These are phyloP conservation scores for Trebouxia sp. DNA, from an alignment of 139 green algal species.

Conservation along the genomic window DNA sequence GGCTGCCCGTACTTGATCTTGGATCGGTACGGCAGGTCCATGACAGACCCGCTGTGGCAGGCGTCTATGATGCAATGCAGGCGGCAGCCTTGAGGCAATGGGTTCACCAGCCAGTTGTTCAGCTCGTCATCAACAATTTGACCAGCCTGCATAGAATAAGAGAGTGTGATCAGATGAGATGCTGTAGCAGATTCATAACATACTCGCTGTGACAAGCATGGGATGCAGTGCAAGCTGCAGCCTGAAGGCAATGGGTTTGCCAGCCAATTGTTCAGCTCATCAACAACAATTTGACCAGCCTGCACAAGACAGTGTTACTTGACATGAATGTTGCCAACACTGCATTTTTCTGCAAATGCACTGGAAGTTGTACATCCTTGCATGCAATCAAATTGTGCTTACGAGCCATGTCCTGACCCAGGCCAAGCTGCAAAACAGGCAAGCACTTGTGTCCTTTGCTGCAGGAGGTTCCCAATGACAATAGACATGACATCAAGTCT, in stretches of 20 bases:
- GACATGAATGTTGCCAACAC: too few species aligned
- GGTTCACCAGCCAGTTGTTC: slow-evolving; percentile 60
- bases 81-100: slow-evolving; percentile 35
- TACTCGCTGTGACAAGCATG: background rate
- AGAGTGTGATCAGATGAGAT: background rate
- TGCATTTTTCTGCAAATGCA: background rate
- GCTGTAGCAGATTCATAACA: background rate
- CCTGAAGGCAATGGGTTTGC: background rate
- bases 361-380: too few species aligned
- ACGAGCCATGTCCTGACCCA: too few species aligned
- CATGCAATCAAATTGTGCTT: too few species aligned
- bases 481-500: too few species aligned
- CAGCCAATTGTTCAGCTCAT: background rate
- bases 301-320: slow-evolving; percentile 19
- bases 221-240: background rate
- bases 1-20: slow-evolving; percentile 48
- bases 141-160: slow-evolving; percentile 21
- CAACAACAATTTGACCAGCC: background rate
- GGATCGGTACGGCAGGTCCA: slow-evolving; percentile 74
- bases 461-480: too few species aligned
- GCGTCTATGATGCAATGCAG: slow-evolving; percentile 83
- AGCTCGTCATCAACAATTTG: slow-evolving; percentile 75
- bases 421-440: too few species aligned
- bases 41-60: slow-evolving; percentile 67
- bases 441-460: too few species aligned